These are phyloP conservation scores for Phytopythium ostracodes DNA, from an alignment of 352 stramenopile species.

Conservation along the genomic window DNA sequence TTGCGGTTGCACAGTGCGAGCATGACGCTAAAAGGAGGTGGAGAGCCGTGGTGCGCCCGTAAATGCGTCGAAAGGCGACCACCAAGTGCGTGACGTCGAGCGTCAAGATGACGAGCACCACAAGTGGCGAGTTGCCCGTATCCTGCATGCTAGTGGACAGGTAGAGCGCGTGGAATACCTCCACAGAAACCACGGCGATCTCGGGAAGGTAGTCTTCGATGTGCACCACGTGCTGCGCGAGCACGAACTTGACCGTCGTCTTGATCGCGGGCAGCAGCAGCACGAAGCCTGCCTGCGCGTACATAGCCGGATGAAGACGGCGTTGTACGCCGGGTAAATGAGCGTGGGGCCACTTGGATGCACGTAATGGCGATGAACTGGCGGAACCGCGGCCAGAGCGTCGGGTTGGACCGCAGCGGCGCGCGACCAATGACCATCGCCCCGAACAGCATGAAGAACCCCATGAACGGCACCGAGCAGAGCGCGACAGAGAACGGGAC, in stretches of 20 bases:
- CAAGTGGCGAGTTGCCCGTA: constrained; percentile 2
- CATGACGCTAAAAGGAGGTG: background rate
- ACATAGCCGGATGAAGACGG: background rate
- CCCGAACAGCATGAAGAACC: constrained; percentile 4
- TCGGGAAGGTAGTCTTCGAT: constrained; percentile 7
- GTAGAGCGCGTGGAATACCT: constrained; percentile 12
- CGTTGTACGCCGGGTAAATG: constrained; percentile 5
- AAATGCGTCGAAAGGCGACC: background rate
- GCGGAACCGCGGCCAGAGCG: constrained; percentile 11
- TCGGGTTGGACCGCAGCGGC: constrained; percentile 3
- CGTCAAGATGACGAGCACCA: constrained; percentile 7
- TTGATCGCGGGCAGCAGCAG: constrained; percentile 12
- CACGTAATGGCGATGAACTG: constrained; percentile 4
- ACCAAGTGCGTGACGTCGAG: constrained; percentile 7
- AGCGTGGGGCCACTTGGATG: background rate
- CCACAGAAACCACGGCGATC: constrained; percentile 4
- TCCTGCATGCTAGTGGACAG: constrained; percentile 12
- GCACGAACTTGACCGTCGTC: constrained; percentile 1
- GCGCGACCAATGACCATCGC: background rate
- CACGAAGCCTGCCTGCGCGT: constrained; percentile 9
- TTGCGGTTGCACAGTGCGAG: background rate
- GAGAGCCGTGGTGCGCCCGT: background rate
- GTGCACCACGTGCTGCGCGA: background rate
- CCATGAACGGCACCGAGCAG: constrained; percentile 2
- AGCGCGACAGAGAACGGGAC: constrained; percentile 1